These are phyloP conservation scores for Pugionium dolabratum DNA, from an alignment of 345 rosid species.

Conservation along the genomic window DNA sequence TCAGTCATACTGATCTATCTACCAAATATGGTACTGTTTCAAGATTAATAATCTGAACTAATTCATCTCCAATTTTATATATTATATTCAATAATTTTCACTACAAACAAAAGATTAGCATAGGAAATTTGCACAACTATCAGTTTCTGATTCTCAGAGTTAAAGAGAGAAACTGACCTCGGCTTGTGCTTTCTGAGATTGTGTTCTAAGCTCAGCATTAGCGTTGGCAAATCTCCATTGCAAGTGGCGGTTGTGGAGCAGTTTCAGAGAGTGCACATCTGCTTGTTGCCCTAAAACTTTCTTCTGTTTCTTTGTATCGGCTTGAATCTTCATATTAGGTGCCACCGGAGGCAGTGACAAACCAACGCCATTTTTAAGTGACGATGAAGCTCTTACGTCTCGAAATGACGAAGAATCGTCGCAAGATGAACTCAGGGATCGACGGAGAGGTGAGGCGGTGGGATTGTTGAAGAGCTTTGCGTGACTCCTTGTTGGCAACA, in stretches of 20 bases:
- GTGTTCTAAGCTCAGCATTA: constrained; percentile 55
- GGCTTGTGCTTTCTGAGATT: constrained; percentile 60
- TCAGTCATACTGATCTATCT: neutral
- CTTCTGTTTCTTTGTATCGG: constrained; percentile 49
- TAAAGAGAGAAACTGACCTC: constrained; percentile 53
- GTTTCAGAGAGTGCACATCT: constrained; percentile 58
- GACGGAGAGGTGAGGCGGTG: constrained; percentile 31
- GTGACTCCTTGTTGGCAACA: constrained; percentile 25
- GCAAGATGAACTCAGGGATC: constrained; percentile 27
- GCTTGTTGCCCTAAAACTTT: constrained; percentile 56
- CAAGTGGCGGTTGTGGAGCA: constrained; percentile 71
- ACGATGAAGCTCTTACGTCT: constrained; percentile 26
- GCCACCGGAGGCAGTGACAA: constrained; percentile 61
- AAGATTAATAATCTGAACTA: neutral
- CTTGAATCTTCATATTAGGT: constrained; percentile 42
- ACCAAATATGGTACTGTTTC: constrained; percentile 7
- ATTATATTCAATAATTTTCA: too few species aligned
- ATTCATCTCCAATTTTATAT: neutral
- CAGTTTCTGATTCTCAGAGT: neutral
- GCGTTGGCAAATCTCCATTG: constrained; percentile 93
- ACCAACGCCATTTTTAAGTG: constrained; percentile 45
- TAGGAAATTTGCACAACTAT: neutral
- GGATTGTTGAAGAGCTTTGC: constrained; percentile 17
- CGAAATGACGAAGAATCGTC: constrained; percentile 39
- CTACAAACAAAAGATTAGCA: neutral